A percentile compares a stretch with the other conserved stretches of the same genome.
These are phyloP conservation scores for Pyronema omphalodes DNA, from an alignment of 495 filamentous ascomycete species.

Conservation along the genomic window DNA sequence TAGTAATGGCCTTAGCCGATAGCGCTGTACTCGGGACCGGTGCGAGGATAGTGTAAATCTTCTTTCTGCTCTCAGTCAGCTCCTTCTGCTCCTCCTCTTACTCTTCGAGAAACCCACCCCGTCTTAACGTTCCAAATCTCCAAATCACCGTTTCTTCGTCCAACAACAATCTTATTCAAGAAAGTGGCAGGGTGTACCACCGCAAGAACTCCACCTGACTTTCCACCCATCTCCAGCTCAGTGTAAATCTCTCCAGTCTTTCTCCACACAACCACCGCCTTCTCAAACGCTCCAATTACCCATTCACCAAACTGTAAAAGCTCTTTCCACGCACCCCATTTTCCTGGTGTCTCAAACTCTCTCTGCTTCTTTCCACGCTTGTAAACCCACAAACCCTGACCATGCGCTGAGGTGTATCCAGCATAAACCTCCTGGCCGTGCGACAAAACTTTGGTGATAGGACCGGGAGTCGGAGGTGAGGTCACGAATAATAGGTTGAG, in stretches of 20 bases:
- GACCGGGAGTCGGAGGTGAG: conserved; percentile 65
- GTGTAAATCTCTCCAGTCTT: conserved; percentile 77
- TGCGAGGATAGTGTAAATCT: conserved; percentile 68
- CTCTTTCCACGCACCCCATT: conserved; percentile 30
- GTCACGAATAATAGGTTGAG: conserved; percentile 85
- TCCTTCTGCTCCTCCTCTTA: not conserved
- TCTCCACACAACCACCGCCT: conserved; percentile 70
- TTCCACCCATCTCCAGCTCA: conserved; percentile 15
- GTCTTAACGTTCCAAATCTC: conserved; percentile 96
- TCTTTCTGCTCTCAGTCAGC: conserved; percentile 30
- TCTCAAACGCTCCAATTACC: conserved; percentile 64
- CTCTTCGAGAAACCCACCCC: conserved; percentile 26
- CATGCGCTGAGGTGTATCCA: conserved; percentile 46
- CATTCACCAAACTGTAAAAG: conserved; percentile 76
- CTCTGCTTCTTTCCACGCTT: conserved; percentile 77
- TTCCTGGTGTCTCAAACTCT: conserved; percentile 43
- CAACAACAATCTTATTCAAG: conserved; percentile 86
- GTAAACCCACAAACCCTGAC: conserved; percentile 79
- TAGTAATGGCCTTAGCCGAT: conserved; percentile 55
- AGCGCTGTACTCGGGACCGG: conserved; percentile 29
- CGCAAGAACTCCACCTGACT: conserved; percentile 11
- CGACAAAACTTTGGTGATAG: conserved; percentile 68
- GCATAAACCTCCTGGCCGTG: conserved; percentile 78
- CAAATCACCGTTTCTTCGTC: conserved; percentile 66
- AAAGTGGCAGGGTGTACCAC: conserved; percentile 38